Base-by-base conservation (phyloP, 83 land plant species). In the Diphasiastrum complanatum region DNA sequence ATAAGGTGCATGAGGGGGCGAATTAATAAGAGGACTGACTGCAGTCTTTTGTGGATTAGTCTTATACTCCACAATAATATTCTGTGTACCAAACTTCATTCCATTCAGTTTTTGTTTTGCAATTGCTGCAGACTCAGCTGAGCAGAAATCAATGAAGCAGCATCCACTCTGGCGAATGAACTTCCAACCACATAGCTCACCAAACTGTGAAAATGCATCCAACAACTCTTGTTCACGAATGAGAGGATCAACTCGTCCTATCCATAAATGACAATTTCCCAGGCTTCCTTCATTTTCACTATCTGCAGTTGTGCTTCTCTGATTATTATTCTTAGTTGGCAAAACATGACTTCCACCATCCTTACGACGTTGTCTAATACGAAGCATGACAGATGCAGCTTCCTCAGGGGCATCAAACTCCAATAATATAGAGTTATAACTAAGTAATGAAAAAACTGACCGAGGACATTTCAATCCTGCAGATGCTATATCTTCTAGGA, bases 401-500 rank as follows among this genome's bases (percentile, higher is more conserved):
- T 88, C 98, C 75, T 85, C 96, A 29, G 95, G 80, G 40, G 80
- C 73, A 48, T 64, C 82, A 81, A 83, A 93, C 69, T 88, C 89
- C 75, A 93, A 38, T 38, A 89, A 41, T 22, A 93, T 56, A 14
- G 99, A 84, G 66, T 68, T 74, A 65, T 83, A 91, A 72, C 67
- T 75, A 12, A 55, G 60, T 47, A 89, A 75, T 51, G 82, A 82
- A 64, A 69, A 67, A 16, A 92, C 79, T 61, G 78, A 37, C 27
- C 71, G 79, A 28, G 92, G 86, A 12, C 69, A 69, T 45, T 69
- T 82, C 40, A 69, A 61, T 29, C 84, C 75, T 33, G 76, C 76
- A 45, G 55, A 71, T 32, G 51, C 61, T 32, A 82, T 49, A 25
- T 83, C 89, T 71, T 81, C 75, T 50, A 89, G 35, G 30, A 93